Base-by-base conservation (phyloP, 768 basidiomycete genomes). In the Boletus pseudo-olivaceus region DNA sequence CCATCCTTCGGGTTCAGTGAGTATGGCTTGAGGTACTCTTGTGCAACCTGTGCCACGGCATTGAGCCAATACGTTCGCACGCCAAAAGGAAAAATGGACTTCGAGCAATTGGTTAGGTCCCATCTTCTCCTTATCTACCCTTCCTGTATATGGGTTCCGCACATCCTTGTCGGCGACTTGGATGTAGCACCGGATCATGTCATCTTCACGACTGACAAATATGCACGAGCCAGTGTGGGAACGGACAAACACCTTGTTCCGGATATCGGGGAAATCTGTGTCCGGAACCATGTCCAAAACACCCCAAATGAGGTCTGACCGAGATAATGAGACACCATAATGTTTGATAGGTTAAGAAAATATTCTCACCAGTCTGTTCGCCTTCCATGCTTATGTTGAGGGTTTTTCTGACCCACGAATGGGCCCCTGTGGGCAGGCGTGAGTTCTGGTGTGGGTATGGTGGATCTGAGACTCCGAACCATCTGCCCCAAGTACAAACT, bases 381-480 rank as follows among this genome's bases (percentile, higher is more conserved):
- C 90, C 90, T 55, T 90, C 82, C 87, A 92, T 87, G 5, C 72
- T 64, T 47, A 92, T 84, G 14, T 76, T 75, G 7, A 89, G 72
- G 0, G 69, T 51, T 55, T 88, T 89, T 23, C 90, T 80, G 23
- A 91, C 86, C 88, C 89, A 91, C 8, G 88, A 90, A 70, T 90
- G 89, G 0, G 88, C 89, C 7, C 88, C 86, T 88, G 60, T 37
- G 33, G 11, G 45, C 10, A 32, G 7, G 42, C 34, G n/a, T 66
- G 29, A 50, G 55, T n/a, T 35, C 7, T 19, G 12, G 35, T 12
- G 23, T 29, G 42, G 3, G 19, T 26, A 19, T 39, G 12, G 33
- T 7, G 46, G 23, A 32, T 47, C 30, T 26, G 44, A 40, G 10
- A 14, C 38, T 27, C 55, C 74, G 38, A 63, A 81, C 87, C 89